Percentiles rank a stretch among this genome's conserved stretches.
Evolutionary conservation across 2,329 filamentous ascomycete genomes (phyloP).

Genomic region (Fusarium brachygibbosum): DNA sequence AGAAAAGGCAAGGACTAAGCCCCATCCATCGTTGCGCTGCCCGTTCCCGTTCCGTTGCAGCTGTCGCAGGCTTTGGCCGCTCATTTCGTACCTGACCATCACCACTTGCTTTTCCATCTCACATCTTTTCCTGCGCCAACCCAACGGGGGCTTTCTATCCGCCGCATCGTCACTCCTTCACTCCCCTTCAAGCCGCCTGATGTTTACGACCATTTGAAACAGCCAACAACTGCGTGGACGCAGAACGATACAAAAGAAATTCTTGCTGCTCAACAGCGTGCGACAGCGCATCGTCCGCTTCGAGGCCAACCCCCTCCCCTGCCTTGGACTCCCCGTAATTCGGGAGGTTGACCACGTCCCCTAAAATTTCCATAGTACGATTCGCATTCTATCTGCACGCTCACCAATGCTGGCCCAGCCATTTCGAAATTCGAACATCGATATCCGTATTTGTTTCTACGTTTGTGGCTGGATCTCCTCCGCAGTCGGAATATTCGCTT

Average conservation of each 20-base stretch:
- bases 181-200: slow-evolving; percentile 26
- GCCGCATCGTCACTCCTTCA: slow-evolving; percentile 42
- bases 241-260: slow-evolving; percentile 36
- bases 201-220: slow-evolving; percentile 14
- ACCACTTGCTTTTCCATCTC: slow-evolving; percentile 41
- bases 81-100: slow-evolving; percentile 40
- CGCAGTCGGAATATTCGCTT: slow-evolving; percentile 30
- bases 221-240: slow-evolving; percentile 32
- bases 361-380: slow-evolving; percentile 49
- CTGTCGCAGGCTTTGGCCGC: slow-evolving; percentile 39
- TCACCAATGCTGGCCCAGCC: slow-evolving; percentile 61
- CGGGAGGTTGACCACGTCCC: slow-evolving; percentile 53
- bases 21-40: slow-evolving; percentile 35
- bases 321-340: slow-evolving; percentile 46
- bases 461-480: slow-evolving; percentile 46
- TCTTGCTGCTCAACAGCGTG: slow-evolving; percentile 36
- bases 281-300: slow-evolving; percentile 42
- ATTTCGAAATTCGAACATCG: slow-evolving; percentile 57
- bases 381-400: slow-evolving; percentile 45
- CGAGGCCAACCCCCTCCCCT: slow-evolving; percentile 44
- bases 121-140: slow-evolving; percentile 39
- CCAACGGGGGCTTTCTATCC: slow-evolving; percentile 38
- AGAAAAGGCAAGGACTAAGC: slow-evolving; percentile 36
- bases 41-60: slow-evolving; percentile 29
- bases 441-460: slow-evolving; percentile 50